phyloP scores from a whole-genome alignment of 805 yeast species.

The Hermanozyma aechmeae region DNA sequence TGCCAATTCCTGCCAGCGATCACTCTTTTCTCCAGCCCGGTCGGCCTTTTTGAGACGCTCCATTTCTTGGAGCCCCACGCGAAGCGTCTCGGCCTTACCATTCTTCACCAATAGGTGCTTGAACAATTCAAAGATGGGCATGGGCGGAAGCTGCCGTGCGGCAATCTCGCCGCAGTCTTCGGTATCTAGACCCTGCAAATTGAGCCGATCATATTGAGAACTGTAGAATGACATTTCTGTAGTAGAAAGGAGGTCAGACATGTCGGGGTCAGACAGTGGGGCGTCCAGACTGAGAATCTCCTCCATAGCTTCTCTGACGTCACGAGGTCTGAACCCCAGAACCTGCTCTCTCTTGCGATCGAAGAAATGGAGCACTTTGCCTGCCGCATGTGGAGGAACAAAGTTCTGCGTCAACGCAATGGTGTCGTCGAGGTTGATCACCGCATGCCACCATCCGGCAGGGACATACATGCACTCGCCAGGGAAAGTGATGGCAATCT shows the following conservation, averaged over 20 bases:
- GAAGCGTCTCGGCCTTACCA: conserved; percentile 27
- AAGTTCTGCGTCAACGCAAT: conserved; percentile 87
- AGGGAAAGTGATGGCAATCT: conserved; percentile 66
- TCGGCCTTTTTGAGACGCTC: conserved; percentile 22
- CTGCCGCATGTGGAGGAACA: conserved; percentile 57
- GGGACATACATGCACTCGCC: conserved; percentile 88
- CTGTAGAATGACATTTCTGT: too few species aligned
- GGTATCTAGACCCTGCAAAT: conserved; percentile 19
- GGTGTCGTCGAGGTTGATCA: conserved; percentile 74
- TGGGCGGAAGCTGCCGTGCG: conserved; percentile 20
- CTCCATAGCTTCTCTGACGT: conserved; percentile 33
- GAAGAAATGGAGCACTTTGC: conserved; percentile 58
- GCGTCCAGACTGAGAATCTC: too few species aligned
- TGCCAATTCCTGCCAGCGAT: conserved; percentile 44
- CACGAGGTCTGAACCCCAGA: conserved; percentile 65
- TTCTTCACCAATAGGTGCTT: conserved; percentile 35
- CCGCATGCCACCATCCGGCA: conserved; percentile 96
- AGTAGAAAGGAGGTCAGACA: too few species aligned
- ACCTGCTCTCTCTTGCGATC: conserved; percentile 60
- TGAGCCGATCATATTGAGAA: conserved; percentile 16
- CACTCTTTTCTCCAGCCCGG: conserved; percentile 28
- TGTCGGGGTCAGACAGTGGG: too few species aligned
- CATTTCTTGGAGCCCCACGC: conserved; percentile 21
- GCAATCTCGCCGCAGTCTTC: conserved; percentile 60
- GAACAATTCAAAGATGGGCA: conserved; percentile 61